Base-by-base conservation (phyloP, 2,329 filamentous ascomycete genomes). In the Chaetomium olivaceum region DNA sequence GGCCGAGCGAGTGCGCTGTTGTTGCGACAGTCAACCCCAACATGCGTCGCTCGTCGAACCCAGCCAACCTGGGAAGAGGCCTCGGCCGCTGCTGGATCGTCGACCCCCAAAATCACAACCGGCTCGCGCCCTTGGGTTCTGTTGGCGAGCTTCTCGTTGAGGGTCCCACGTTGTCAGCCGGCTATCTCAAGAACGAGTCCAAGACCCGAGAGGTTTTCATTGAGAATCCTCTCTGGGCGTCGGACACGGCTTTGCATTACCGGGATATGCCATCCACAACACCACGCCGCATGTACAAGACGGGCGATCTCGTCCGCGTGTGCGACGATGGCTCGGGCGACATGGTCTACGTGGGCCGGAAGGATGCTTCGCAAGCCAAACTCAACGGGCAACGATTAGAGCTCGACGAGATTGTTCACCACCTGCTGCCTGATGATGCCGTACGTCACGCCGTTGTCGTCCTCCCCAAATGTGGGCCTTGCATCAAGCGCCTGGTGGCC, bases 401-500 rank as follows among this genome's bases (percentile, higher is more conserved):
- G 65, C 63, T 73, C 21, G 80, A 77, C 19, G 81, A 80, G 72
- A 79, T 80, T 61, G 84, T 80, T 72, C 77, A 77, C 67, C 78
- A 78, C 62, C 71, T 75, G 78, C 61, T 67, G 75, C 69, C 62
- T n/a, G 67, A 76, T 1, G 76, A 75, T 12, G 76, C 73, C 2
- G 75, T 78, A 3, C 76, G 83, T 0, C 80, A 83, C 36, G 80
- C 78, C 0, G 82, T 85, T 67, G 81, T 85, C 8, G 79, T 85
- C 64, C 62, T 69, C 1, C 73, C 73, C 3, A 67, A 65, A 55
- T 63, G n/a, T 4, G 71, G 71, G 2, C 70, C 69, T 4, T 71
- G 67, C 12, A 51, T 29, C 39, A 69, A 71, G 56, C 67, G 69
- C 3, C 60, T 72, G 23, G 70, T 71, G 9, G 70, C 69, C 1